Evolutionary conservation across 257 asterid genomes (phyloP).

Genomic region (Przewalskia tangutica): DNA sequence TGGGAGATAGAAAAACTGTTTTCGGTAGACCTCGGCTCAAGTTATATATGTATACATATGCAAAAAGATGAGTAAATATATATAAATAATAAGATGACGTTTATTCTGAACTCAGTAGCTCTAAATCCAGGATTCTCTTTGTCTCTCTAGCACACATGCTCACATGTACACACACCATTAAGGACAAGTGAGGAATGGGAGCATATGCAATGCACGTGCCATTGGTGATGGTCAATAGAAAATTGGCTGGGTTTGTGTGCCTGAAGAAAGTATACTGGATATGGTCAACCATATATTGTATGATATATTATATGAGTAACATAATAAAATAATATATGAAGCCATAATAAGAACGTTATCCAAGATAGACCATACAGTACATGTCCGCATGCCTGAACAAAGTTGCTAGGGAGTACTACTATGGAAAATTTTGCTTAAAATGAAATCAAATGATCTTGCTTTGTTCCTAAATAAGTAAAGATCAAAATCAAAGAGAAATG

Average conservation of each 20-base stretch:
- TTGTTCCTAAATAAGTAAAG: too few species aligned
- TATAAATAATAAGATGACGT: not conserved
- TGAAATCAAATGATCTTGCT: too few species aligned
- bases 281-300: not conserved
- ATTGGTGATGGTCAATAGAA: conserved; percentile 1
- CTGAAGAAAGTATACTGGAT: not conserved
- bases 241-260: conserved; percentile 2
- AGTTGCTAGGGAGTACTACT: not conserved
- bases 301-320: not conserved
- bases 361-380: not conserved
- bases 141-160: too few species aligned
- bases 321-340: not conserved
- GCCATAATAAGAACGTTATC: not conserved
- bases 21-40: not conserved
- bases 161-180: not conserved
- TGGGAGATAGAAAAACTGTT: too few species aligned
- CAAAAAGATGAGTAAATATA: too few species aligned
- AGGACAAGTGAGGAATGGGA: conserved; percentile 1
- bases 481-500: not conserved
- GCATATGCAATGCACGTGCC: conserved; percentile 32
- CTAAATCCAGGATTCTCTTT: not conserved
- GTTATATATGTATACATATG: not conserved
- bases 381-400: not conserved
- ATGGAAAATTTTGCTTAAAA: not conserved
- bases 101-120: not conserved